Evolutionary conservation across 2,329 filamentous ascomycete genomes (phyloP).

Genomic region (Pseudogymnoascus pannorum): DNA sequence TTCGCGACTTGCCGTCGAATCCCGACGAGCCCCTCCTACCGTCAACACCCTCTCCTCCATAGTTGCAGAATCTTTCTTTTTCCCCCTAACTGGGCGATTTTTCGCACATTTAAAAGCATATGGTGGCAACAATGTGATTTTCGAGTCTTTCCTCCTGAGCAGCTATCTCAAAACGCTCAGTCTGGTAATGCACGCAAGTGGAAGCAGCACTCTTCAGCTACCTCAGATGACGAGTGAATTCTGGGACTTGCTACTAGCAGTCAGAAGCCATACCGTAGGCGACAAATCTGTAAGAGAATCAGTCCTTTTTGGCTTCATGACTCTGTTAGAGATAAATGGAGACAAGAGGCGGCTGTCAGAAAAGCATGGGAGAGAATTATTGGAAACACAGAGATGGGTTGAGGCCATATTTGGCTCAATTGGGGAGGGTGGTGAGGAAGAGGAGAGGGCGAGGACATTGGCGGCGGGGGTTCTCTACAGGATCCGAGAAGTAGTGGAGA

Average conservation of each 20-base stretch:
- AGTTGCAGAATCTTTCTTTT: conserved; percentile 73
- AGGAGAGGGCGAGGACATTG: conserved; percentile 71
- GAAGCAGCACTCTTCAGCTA: conserved; percentile 68
- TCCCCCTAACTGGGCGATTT: conserved; percentile 75
- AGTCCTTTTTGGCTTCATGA: conserved; percentile 70
- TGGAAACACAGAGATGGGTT: conserved; percentile 87
- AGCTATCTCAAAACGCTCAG: conserved; percentile 82
- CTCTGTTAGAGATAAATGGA: conserved; percentile 74
- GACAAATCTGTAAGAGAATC: conserved; percentile 65
- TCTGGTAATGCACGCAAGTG: conserved; percentile 73
- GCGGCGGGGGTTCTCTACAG: conserved; percentile 72
- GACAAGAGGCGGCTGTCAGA: conserved; percentile 66
- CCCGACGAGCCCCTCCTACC: conserved; percentile 48
- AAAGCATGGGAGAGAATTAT: conserved; percentile 65
- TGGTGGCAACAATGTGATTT: conserved; percentile 51
- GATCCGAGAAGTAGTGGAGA: conserved; percentile 73
- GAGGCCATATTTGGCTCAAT: conserved; percentile 60
- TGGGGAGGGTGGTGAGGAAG: conserved; percentile 46
- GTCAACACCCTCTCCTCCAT: conserved; percentile 73
- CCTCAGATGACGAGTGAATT: conserved; percentile 77
- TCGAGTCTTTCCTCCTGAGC: conserved; percentile 67
- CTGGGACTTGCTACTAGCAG: conserved; percentile 70
- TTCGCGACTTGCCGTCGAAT: conserved; percentile 62
- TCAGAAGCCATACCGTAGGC: conserved; percentile 52
- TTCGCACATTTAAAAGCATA: conserved; percentile 54